Conservation (phyloP, 2,329 filamentous ascomycete genomes). For the Fulvia fulva region DNA sequence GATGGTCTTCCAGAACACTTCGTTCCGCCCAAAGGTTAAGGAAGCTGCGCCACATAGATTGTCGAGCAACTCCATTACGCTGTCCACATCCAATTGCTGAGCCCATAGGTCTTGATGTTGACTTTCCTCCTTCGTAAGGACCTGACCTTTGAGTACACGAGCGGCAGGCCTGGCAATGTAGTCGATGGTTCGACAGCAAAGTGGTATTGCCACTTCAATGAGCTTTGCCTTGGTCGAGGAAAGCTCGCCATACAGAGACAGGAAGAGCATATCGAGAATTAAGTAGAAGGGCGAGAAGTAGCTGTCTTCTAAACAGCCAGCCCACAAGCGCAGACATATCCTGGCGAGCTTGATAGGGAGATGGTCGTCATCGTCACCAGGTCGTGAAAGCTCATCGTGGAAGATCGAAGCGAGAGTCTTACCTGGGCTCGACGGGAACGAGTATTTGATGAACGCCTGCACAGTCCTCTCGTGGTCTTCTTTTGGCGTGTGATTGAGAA, state of each 20-base stretch:
- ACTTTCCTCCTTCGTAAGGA: constrained; percentile 22
- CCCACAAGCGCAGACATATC: constrained; percentile 64
- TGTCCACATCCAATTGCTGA: constrained; percentile 60
- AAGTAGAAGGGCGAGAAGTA: constrained; percentile 62
- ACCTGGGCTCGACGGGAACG: constrained; percentile 60
- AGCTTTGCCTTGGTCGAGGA: constrained; percentile 57
- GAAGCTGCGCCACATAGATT: constrained; percentile 55
- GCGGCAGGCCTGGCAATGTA: constrained; percentile 52
- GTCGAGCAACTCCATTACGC: constrained; percentile 64
- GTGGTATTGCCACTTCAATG: constrained; percentile 51
- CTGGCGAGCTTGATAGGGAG: constrained; percentile 63
- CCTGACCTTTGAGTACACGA: constrained; percentile 34
- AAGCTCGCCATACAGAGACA: constrained; percentile 61
- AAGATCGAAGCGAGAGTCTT: constrained; percentile 64
- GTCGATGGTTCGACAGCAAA: constrained; percentile 46
- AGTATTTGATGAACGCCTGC: constrained; percentile 62
- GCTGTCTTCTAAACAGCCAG: constrained; percentile 60
- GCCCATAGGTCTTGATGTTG: constrained; percentile 42
- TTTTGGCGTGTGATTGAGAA: constrained; percentile 59
- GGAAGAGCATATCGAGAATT: constrained; percentile 60
- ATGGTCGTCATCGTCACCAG: constrained; percentile 45
- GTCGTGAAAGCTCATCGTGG: constrained; percentile 60
- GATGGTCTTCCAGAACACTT: constrained; percentile 63
- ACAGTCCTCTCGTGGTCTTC: constrained; percentile 59
- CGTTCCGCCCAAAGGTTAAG: constrained; percentile 38